A percentile compares a stretch with the other conserved stretches of the same genome.
Conservation (phyloP, 2,329 filamentous ascomycete genomes). For the Atkinsonella texensis region DNA sequence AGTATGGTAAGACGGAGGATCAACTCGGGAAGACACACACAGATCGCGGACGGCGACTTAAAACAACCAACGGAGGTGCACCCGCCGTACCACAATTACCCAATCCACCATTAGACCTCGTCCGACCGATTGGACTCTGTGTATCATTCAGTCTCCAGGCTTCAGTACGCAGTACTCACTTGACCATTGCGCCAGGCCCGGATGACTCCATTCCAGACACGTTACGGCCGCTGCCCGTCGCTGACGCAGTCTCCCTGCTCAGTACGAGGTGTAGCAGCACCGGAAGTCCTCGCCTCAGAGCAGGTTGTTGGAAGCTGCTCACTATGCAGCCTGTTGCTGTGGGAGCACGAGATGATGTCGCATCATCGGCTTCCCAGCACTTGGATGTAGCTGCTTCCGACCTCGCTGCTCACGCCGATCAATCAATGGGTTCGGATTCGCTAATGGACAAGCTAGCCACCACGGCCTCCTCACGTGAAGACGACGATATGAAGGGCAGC, state of each 20-base stretch:
- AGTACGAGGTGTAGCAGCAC: slow-evolving; percentile 2
- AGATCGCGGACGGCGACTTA: neutral
- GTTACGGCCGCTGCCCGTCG: slow-evolving; percentile 6
- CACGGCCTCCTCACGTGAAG: slow-evolving; percentile 15
- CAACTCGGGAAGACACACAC: no score
- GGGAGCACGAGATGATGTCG: neutral
- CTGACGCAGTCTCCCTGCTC: slow-evolving; percentile 7
- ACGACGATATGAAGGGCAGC: slow-evolving; percentile 15
- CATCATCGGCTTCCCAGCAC: neutral
- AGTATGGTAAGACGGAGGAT: neutral
- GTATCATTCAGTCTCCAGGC: neutral
- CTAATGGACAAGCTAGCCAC: slow-evolving; percentile 7
- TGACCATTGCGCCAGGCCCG: neutral
- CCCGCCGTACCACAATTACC: neutral
- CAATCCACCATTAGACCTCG: neutral
- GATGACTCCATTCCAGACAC: slow-evolving; percentile 6
- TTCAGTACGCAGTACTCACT: neutral
- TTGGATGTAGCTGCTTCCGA: neutral
- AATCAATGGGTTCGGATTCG: neutral
- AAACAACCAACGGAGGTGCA: neutral
- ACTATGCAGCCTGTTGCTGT: neutral
- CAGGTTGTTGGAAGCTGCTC: neutral
- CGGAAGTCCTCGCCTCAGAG: neutral
- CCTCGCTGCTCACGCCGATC: neutral
- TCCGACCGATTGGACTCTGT: neutral